A percentile compares a stretch with the other conserved stretches of the same genome.
These are phyloP conservation scores for Trypanosoma vivax DNA, from an alignment of 208 protist species.

Conservation along the genomic window DNA sequence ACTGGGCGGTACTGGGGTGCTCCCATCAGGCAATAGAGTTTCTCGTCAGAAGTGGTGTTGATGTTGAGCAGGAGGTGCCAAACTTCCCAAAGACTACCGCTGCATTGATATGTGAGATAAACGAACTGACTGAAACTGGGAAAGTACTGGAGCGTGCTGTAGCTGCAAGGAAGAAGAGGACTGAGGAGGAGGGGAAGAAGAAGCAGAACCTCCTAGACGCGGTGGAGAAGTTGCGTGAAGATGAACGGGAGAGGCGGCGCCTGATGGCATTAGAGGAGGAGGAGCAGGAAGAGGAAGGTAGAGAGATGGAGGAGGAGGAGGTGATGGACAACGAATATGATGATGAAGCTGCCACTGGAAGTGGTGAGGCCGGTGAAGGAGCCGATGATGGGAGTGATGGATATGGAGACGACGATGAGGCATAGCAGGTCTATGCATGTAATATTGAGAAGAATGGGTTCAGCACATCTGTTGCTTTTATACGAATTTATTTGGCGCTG, in stretches of 20 bases:
- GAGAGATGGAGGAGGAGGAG: constrained; percentile 12
- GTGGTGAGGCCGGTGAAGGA: constrained; percentile 11
- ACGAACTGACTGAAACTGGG: constrained; percentile 40
- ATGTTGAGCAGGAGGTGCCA: constrained; percentile 24
- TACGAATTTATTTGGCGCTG: no score
- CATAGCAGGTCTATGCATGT: constrained; percentile 25
- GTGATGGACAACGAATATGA: constrained; percentile 5
- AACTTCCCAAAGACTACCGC: constrained; percentile 14
- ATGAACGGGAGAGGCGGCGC: constrained; percentile 19
- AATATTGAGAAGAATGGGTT: no score
- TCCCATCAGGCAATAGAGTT: constrained; percentile 45
- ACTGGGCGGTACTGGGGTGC: constrained; percentile 73
- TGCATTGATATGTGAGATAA: constrained; percentile 32
- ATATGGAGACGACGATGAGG: constrained; percentile 24
- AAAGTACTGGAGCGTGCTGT: constrained; percentile 23
- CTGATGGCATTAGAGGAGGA: constrained; percentile 27
- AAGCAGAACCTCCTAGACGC: constrained; percentile 19
- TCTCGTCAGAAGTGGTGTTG: constrained; percentile 47
- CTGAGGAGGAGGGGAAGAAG: constrained; percentile 35
- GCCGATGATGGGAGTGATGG: constrained; percentile 19
- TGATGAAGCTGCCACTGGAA: background rate
- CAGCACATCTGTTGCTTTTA: no score
- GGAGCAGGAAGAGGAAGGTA: constrained; percentile 26
- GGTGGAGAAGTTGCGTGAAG: constrained; percentile 20
- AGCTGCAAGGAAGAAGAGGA: constrained; percentile 14